Evolutionary conservation across 2,329 filamentous ascomycete genomes (phyloP).

Genomic region (Colletotrichum lupini): DNA sequence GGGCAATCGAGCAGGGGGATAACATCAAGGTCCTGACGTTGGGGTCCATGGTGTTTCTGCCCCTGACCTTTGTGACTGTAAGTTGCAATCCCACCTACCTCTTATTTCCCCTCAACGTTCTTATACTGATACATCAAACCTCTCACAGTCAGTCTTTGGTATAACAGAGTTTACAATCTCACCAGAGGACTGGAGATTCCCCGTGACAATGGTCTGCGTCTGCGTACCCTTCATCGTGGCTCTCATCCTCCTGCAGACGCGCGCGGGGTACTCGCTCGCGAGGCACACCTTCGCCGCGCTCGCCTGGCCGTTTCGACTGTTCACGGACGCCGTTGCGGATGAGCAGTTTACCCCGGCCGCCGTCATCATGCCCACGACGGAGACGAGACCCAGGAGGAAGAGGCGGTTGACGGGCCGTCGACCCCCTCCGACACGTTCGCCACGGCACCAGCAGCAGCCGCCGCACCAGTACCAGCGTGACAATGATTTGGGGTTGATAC

Average conservation of each 20-base stretch:
- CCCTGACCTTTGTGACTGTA: constrained; percentile 69
- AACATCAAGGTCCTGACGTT: constrained; percentile 71
- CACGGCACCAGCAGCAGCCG: background rate
- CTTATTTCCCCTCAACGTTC: background rate
- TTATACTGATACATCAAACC: background rate
- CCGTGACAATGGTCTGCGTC: constrained; percentile 73
- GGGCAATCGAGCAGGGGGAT: constrained; percentile 72
- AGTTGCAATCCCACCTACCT: constrained; percentile 29
- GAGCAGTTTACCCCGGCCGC: background rate
- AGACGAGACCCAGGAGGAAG: constrained; percentile 32
- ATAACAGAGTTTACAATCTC: constrained; percentile 58
- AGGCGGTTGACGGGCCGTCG: constrained; percentile 30
- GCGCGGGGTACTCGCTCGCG: constrained; percentile 41
- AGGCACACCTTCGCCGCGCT: constrained; percentile 11
- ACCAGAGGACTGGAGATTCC: constrained; percentile 56
- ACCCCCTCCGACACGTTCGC: background rate
- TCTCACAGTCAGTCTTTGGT: constrained; percentile 62
- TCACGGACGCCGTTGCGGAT: background rate
- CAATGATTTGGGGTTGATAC: background rate
- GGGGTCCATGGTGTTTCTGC: constrained; percentile 71
- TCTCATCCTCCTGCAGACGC: constrained; percentile 57
- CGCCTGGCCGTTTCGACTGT: constrained; percentile 13
- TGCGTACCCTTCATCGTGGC: constrained; percentile 62
- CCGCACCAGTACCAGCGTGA: background rate
- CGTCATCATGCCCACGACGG: constrained; percentile 1